A percentile compares a stretch with the other conserved stretches of the same genome.
Evolutionary conservation across 2,329 filamentous ascomycete species (phyloP).

Genomic region (Zasmidium citrigriseum): DNA sequence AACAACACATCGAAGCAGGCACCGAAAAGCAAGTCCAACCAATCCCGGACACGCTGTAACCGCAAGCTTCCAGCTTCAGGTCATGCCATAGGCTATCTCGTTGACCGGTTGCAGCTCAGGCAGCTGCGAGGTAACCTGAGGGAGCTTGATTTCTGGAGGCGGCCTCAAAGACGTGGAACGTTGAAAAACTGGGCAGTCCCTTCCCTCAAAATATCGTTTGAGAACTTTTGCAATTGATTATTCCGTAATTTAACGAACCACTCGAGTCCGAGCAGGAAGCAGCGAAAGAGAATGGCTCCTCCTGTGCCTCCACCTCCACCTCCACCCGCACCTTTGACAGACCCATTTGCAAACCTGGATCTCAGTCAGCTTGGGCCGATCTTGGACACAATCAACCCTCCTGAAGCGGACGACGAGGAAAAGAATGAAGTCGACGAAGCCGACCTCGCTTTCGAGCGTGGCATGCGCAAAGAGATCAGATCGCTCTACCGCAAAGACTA

Average conservation of each 20-base stretch:
- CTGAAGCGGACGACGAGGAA: not conserved
- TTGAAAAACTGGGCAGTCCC: not conserved
- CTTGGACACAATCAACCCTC: too few species aligned
- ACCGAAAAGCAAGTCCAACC: not conserved
- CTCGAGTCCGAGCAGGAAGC: not conserved
- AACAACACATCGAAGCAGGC: not conserved
- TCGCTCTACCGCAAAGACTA: conserved; percentile 4
- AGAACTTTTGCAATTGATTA: too few species aligned
- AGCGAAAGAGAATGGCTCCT: not conserved
- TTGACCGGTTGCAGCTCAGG: not conserved
- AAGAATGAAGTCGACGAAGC: not conserved
- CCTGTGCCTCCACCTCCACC: not conserved
- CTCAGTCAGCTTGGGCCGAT: not conserved
- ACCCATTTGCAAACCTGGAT: not conserved
- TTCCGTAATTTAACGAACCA: too few species aligned
- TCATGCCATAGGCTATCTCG: not conserved
- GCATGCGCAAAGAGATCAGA: conserved; percentile 2
- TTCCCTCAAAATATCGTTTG: not conserved
- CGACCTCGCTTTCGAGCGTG: not conserved
- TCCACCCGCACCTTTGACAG: too few species aligned
- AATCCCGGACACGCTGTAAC: not conserved
- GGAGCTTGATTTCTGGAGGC: not conserved
- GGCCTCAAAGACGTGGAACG: not conserved
- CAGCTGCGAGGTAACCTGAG: not conserved
- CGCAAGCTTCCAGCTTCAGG: not conserved